These are phyloP conservation scores for Eutrema japonicum DNA, from an alignment of 345 rosid species.

Conservation along the genomic window DNA sequence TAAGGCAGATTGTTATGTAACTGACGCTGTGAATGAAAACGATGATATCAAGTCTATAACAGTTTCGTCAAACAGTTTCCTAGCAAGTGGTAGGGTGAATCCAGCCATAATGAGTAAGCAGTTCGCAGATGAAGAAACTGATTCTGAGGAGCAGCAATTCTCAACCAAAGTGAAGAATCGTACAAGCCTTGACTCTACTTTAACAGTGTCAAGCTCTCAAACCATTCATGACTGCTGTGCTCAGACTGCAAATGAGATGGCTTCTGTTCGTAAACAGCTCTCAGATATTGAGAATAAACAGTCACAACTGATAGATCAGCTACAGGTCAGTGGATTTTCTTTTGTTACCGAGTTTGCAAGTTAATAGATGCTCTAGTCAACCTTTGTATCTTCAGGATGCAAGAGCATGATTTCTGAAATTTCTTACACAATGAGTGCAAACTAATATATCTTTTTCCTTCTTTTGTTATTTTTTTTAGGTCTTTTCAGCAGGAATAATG, in stretches of 20 bases:
- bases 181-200: conserved; percentile 74
- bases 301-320: conserved; percentile 66
- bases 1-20: conserved; percentile 63
- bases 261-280: conserved; percentile 75
- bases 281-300: conserved; percentile 77
- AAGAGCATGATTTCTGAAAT: not conserved
- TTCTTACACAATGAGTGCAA: not conserved
- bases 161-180: conserved; percentile 57
- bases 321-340: conserved; percentile 62
- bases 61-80: conserved; percentile 54
- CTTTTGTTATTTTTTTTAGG: conserved; percentile 48
- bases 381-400: not conserved
- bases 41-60: conserved; percentile 57
- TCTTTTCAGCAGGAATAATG: conserved; percentile 64
- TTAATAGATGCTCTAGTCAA: not conserved
- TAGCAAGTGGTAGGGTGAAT: conserved; percentile 48
- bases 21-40: conserved; percentile 51
- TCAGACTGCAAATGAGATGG: conserved; percentile 66
- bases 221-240: conserved; percentile 58
- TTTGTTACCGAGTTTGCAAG: conserved; percentile 6
- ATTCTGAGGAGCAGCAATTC: conserved; percentile 52
- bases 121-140: conserved; percentile 53
- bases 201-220: conserved; percentile 65
- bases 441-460: conserved; percentile 7
- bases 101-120: conserved; percentile 49